phyloP scores from a whole-genome alignment of 192 early-diverging fungal species.

The Backusella circina region DNA sequence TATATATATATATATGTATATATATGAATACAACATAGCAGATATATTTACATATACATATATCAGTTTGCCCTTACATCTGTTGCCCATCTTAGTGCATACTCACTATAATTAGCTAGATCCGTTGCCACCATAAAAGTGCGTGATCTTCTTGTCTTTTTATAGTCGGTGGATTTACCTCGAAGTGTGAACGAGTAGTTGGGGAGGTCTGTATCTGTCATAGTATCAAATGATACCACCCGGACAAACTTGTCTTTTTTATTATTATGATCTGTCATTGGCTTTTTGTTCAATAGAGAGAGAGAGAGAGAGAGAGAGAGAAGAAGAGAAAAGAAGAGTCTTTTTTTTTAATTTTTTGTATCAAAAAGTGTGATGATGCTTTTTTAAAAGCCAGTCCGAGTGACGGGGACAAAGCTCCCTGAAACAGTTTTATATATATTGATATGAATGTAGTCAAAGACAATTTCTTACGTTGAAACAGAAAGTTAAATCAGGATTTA shows the following conservation, averaged over 20 bases:
- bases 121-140: slow-evolving; percentile 52
- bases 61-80: too few species aligned
- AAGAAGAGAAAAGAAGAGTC: not conserved
- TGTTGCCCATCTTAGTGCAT: slow-evolving; percentile 48
- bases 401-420: too few species aligned
- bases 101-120: slow-evolving; percentile 46
- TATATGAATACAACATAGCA: too few species aligned
- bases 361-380: too few species aligned
- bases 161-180: slow-evolving; percentile 37
- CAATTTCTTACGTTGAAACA: too few species aligned
- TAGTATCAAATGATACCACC: slow-evolving; percentile 35
- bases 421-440: too few species aligned
- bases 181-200: slow-evolving; percentile 47
- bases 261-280: not conserved
- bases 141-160: slow-evolving; percentile 30
- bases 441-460: too few species aligned
- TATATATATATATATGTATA: too few species aligned
- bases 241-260: slow-evolving; percentile 25
- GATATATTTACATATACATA: too few species aligned
- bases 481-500: too few species aligned
- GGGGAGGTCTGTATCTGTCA: slow-evolving; percentile 32
- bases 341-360: too few species aligned
- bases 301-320: not conserved
- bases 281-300: not conserved
- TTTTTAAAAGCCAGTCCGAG: too few species aligned